These are phyloP conservation scores for Neocucurbitaria cava DNA, from an alignment of 2,329 filamentous ascomycete species.

Conservation along the genomic window DNA sequence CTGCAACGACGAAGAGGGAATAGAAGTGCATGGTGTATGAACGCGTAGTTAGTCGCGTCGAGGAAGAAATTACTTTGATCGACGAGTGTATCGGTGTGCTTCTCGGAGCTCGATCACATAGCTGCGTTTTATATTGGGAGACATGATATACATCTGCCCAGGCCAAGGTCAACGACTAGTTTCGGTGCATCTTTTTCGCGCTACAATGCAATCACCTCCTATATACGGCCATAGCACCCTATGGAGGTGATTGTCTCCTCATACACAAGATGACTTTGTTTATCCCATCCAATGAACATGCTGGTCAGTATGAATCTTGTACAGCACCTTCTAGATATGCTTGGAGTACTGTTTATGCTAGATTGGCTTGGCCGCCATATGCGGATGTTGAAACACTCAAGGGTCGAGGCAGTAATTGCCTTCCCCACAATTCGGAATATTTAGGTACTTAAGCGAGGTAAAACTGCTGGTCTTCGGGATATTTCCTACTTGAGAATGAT, in stretches of 20 bases:
- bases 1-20: constrained; percentile 23
- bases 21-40: constrained; percentile 28
- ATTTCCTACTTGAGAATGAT: background rate
- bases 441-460: background rate
- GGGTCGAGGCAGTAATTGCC: constrained; percentile 13
- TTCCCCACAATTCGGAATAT: constrained; percentile 5
- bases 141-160: background rate
- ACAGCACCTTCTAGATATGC: constrained; percentile 4
- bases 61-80: background rate
- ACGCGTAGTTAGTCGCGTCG: background rate
- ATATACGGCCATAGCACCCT: background rate
- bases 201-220: background rate
- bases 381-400: constrained; percentile 13
- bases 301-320: background rate
- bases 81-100: background rate
- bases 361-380: constrained; percentile 13
- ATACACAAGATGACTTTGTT: background rate
- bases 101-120: background rate
- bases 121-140: background rate
- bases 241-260: background rate
- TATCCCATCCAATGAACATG: background rate
- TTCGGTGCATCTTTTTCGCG: background rate
- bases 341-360: constrained; percentile 3
- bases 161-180: background rate
- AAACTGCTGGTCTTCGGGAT: background rate